Base-by-base conservation (phyloP, 148 eudicot genomes). In the Vaccinium macrocarpon region DNA sequence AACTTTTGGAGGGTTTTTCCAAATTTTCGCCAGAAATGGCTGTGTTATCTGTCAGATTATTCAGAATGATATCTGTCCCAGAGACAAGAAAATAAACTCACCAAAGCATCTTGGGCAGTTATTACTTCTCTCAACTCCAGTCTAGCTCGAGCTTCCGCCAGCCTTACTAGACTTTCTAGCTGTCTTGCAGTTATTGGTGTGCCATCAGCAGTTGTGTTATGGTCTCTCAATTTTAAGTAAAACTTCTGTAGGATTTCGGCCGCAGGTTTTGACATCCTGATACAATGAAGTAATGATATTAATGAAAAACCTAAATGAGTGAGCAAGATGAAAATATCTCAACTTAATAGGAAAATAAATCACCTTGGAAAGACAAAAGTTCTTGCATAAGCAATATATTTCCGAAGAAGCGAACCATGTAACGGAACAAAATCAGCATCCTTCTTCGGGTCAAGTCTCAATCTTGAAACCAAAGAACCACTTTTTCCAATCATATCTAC, bases 141-240 rank as follows among this genome's bases (percentile, higher is more conserved):
- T 83, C 96, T 90, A 75, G 99, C 98, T 82, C 98, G 96, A 87
- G 99, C 99, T 90, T 91, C 93, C 46, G 99, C 98, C 87, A 97
- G 90, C 90, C 99, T 92, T 64, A 97, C 98, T 57, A 97, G 91
- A 81, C 98, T 95, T 88, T 97, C 98, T 80, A 97, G 88, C 88
- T 97, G 99, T 90, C 99, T 93, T 77, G 99, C 99, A 25, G 99
- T 97, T 90, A 97, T 95, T 81, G 99, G 99, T 66, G 98, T 97
- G 70, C 99, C 95, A 88, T 97, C 99, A 83, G 96, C 94, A 82
- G 98, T 90, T 77, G 99, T 94, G 87, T 77, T 95, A 78, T 87
- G 97, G 91, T 97, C 98, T 88, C 99, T 92, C 84, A 97, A 90
- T 55, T 80, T 88, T 56, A 97, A 89, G 86, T 97, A 97, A 84